A percentile compares a stretch with the other conserved stretches of the same genome.
Evolutionary conservation across 2,329 filamentous ascomycete species (phyloP).

Genomic region (Colletotrichum magnum): DNA sequence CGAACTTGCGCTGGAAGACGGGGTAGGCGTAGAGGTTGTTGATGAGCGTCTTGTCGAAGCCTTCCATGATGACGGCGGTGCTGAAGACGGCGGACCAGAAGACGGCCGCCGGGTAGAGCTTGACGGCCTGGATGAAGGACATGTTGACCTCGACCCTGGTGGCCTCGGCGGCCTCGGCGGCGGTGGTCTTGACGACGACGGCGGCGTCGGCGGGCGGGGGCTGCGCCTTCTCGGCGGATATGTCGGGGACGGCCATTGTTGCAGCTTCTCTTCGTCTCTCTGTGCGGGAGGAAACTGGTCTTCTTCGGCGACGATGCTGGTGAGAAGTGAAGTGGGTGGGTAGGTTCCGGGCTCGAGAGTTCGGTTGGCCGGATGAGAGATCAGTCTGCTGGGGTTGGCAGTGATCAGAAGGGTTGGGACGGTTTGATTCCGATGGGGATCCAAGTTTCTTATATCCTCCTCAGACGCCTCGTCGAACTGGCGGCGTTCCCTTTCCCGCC

Average conservation of each 20-base stretch:
- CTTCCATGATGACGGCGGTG: constrained; percentile 58
- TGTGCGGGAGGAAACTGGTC: no score
- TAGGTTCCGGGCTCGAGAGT: background rate
- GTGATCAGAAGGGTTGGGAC: no score
- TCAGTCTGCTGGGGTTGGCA: constrained; percentile 6
- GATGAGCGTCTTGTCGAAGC: constrained; percentile 42
- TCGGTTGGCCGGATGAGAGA: background rate
- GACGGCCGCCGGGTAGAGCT: constrained; percentile 59
- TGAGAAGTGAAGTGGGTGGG: no score
- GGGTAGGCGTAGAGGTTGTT: constrained; percentile 40
- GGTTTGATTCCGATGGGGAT: constrained; percentile 12
- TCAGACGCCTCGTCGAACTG: background rate
- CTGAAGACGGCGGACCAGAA: constrained; percentile 59
- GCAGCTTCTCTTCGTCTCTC: background rate
- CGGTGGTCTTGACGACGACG: constrained; percentile 17
- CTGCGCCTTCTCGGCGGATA: constrained; percentile 17
- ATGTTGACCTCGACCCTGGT: constrained; percentile 56
- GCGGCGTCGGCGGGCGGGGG: constrained; percentile 4
- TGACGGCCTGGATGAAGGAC: constrained; percentile 55
- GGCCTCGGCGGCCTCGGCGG: constrained; percentile 52
- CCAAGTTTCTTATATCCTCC: constrained; percentile 30
- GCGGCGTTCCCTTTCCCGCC: constrained; percentile 5
- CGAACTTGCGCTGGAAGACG: constrained; percentile 56
- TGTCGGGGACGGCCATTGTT: constrained; percentile 18
- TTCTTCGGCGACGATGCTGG: no score